Percentiles rank a stretch among this genome's conserved stretches.
Evolutionary conservation across 495 filamentous ascomycete species (phyloP).

Genomic region (Aspergillus steynii): DNA sequence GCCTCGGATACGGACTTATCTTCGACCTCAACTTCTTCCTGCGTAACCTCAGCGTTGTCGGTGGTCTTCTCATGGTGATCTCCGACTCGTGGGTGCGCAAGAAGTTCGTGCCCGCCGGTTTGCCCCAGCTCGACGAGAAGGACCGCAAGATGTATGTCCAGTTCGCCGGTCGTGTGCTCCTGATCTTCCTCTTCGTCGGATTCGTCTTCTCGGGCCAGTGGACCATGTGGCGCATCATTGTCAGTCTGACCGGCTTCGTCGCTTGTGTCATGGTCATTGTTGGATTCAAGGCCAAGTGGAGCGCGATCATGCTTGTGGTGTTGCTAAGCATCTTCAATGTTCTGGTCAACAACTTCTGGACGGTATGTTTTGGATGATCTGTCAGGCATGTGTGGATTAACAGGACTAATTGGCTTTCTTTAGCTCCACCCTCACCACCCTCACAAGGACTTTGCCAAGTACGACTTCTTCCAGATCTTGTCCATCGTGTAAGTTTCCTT

Average conservation of each 20-base stretch:
- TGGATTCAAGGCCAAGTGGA: constrained; percentile 99
- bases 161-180: constrained; percentile 89
- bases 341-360: constrained; percentile 99
- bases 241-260: constrained; percentile 78
- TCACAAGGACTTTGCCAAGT: constrained; percentile 99
- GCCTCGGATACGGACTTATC: constrained; percentile 94
- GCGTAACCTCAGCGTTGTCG: constrained; percentile 95
- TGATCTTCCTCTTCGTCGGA: constrained; percentile 95
- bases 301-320: constrained; percentile 88
- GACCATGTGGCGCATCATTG: constrained; percentile 80
- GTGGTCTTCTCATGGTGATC: constrained; percentile 94
- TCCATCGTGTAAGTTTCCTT: constrained; percentile 80
- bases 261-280: constrained; percentile 99
- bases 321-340: constrained; percentile 96
- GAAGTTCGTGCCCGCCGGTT: constrained; percentile 91
- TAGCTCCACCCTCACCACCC: constrained; percentile 98
- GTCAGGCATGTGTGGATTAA: neutral
- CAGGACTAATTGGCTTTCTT: constrained; percentile 21
- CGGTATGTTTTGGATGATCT: constrained; percentile 62
- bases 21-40: constrained; percentile 99
- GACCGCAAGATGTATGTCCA: constrained; percentile 99
- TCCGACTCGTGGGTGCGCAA: constrained; percentile 98
- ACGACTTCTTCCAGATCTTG: constrained; percentile 99
- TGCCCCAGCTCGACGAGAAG: constrained; percentile 95
- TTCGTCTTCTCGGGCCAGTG: constrained; percentile 95